Percentiles rank a stretch among this genome's conserved stretches.
Conservation (phyloP, 2,329 filamentous ascomycete genomes). For the Lizonia empirigonia region DNA sequence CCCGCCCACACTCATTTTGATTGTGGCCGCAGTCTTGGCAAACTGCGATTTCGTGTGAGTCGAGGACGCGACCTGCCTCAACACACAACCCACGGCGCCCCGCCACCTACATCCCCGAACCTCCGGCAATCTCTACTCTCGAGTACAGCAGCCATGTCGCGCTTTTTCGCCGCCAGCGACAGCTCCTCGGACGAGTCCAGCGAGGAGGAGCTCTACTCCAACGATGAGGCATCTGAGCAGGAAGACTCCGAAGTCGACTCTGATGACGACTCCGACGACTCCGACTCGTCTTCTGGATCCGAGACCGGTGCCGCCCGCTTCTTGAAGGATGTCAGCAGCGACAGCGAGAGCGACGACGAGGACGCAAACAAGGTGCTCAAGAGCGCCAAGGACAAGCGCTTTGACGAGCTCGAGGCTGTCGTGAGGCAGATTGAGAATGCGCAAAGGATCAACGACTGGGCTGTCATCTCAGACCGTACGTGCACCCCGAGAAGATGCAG, state of each 20-base stretch:
- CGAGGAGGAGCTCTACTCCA: conserved; percentile 93
- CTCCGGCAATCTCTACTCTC: conserved; percentile 33
- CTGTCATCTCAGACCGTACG: conserved; percentile 84
- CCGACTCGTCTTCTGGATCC: conserved; percentile 61
- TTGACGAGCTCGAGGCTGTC: conserved; percentile 89
- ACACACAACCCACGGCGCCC: conserved; percentile 23
- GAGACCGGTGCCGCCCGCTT: conserved; percentile 79
- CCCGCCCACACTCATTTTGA: conserved; percentile 18
- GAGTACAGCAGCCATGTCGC: conserved; percentile 61
- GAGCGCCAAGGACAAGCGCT: conserved; percentile 96
- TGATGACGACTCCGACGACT: conserved; percentile 60
- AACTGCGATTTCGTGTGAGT: conserved; percentile 14
- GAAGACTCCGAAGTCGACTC: conserved; percentile 59
- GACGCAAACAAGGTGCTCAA: conserved; percentile 87
- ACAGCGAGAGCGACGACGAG: conserved; percentile 82
- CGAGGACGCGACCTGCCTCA: conserved; percentile 18
- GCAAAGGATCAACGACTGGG: conserved; percentile 97
- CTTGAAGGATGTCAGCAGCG: conserved; percentile 78
- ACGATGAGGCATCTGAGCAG: conserved; percentile 62
- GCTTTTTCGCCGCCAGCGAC: conserved; percentile 95
- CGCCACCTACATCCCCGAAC: conserved; percentile 25
- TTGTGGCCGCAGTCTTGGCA: conserved; percentile 18
- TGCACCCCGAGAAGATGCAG: conserved; percentile 17
- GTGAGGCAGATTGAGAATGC: conserved; percentile 95
- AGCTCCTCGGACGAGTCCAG: conserved; percentile 94